phyloP scores from a whole-genome alignment of 2,329 filamentous ascomycete species.

The Exutisphaerella laricina region DNA sequence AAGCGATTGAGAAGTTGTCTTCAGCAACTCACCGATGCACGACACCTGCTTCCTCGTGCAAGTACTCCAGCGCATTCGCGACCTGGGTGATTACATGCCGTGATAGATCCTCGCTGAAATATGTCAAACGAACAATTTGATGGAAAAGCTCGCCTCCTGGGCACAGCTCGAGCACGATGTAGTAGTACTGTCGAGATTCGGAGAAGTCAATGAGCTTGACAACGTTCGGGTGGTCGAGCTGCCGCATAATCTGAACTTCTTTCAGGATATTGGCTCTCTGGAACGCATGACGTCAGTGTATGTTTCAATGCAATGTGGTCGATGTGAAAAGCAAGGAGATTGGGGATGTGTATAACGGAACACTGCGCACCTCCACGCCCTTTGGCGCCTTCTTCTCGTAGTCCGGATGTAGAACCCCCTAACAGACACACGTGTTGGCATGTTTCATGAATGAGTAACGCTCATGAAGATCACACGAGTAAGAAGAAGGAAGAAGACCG shows the following conservation, averaged over 20 bases:
- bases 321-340: constrained; percentile 11
- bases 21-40: constrained; percentile 80
- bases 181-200: constrained; percentile 93
- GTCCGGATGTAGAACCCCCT: constrained; percentile 78
- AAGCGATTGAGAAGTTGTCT: no score
- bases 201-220: constrained; percentile 90
- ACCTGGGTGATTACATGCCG: constrained; percentile 93
- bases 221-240: constrained; percentile 93
- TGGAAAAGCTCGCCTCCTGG: constrained; percentile 96
- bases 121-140: constrained; percentile 95
- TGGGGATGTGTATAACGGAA: constrained; percentile 8
- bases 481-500: constrained; percentile 10
- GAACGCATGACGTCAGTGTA: constrained; percentile 39
- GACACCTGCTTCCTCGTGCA: constrained; percentile 91
- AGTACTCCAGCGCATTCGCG: constrained; percentile 85
- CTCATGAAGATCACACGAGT: constrained; percentile 22
- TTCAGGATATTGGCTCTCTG: constrained; percentile 97
- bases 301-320: constrained; percentile 13
- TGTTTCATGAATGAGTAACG: constrained; percentile 10
- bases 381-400: constrained; percentile 82
- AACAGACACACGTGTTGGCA: constrained; percentile 11
- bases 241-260: constrained; percentile 98
- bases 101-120: constrained; percentile 94
- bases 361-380: constrained; percentile 84
- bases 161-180: constrained; percentile 91